These are phyloP conservation scores for Asclepias syriaca DNA, from an alignment of 257 asterid genomes.

Conservation along the genomic window DNA sequence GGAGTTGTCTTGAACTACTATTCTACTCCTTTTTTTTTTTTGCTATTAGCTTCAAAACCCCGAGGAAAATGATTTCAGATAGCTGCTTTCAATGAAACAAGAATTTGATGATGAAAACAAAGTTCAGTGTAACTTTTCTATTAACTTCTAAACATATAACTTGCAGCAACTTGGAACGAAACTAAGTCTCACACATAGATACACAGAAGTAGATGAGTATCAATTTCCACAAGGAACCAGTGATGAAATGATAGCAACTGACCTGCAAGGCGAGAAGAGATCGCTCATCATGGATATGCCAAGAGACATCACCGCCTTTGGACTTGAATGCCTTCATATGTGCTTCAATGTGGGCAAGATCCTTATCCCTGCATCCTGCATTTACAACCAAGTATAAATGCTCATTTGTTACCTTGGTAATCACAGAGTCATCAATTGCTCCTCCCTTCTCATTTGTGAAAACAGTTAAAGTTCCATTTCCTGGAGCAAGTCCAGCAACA, in stretches of 20 bases:
- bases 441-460: constrained; percentile 99
- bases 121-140: neutral
- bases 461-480: constrained; percentile 79
- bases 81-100: neutral
- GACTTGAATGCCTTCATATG: constrained; percentile 89
- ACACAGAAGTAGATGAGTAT: neutral
- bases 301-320: constrained; percentile 92
- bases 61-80: neutral
- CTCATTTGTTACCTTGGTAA: constrained; percentile 75
- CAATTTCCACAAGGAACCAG: neutral
- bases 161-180: neutral
- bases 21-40: neutral
- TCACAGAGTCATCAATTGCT: constrained; percentile 90
- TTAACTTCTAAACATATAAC: neutral
- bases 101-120: neutral
- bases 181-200: neutral
- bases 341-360: constrained; percentile 95
- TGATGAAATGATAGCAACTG: constrained; percentile 5
- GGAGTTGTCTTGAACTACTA: neutral
- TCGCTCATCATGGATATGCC: constrained; percentile 97
- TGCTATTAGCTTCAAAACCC: neutral
- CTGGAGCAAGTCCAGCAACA: constrained; percentile 89
- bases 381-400: constrained; percentile 92
- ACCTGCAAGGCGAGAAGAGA: constrained; percentile 98
- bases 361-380: constrained; percentile 98